phyloP scores from a whole-genome alignment of 495 filamentous ascomycete species.

The Neurospora tetrasperma region DNA sequence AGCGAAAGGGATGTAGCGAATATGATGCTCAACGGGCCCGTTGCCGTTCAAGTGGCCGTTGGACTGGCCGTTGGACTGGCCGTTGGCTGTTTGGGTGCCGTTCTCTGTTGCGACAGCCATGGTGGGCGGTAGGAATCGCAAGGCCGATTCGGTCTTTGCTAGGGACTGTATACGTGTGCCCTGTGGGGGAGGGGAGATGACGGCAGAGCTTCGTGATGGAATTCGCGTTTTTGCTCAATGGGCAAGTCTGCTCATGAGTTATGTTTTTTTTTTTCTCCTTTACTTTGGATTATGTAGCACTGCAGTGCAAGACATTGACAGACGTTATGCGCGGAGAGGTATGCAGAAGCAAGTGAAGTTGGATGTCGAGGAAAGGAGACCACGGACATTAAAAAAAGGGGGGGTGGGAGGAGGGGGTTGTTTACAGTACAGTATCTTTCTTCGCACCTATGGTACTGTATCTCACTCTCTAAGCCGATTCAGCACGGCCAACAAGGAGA shows the following conservation, averaged over 20 bases:
- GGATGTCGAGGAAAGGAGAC: neutral
- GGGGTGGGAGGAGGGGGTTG: neutral
- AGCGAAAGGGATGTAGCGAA: slow-evolving; percentile 55
- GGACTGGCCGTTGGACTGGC: slow-evolving; percentile 12
- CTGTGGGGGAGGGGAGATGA: neutral
- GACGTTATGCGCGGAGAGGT: neutral
- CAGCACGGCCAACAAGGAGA: neutral
- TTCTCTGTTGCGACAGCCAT: slow-evolving; percentile 21
- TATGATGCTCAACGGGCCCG: slow-evolving; percentile 15
- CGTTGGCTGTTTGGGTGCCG: slow-evolving; percentile 7
- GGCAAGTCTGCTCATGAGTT: neutral
- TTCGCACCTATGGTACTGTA: neutral
- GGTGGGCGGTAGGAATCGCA: neutral
- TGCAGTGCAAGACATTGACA: neutral
- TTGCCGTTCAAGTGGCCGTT: slow-evolving; percentile 16
- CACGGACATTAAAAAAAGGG: neutral
- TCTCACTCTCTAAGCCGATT: neutral
- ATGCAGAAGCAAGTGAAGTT: neutral
- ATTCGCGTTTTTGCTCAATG: neutral
- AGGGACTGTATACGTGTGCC: neutral
- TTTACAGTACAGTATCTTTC: neutral
- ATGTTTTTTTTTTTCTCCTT: neutral
- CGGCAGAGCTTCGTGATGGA: neutral
- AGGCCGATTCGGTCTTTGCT: neutral
- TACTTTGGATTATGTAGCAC: neutral